Conservation (phyloP, 345 rosid genomes). For the Anacardium occidentale region DNA sequence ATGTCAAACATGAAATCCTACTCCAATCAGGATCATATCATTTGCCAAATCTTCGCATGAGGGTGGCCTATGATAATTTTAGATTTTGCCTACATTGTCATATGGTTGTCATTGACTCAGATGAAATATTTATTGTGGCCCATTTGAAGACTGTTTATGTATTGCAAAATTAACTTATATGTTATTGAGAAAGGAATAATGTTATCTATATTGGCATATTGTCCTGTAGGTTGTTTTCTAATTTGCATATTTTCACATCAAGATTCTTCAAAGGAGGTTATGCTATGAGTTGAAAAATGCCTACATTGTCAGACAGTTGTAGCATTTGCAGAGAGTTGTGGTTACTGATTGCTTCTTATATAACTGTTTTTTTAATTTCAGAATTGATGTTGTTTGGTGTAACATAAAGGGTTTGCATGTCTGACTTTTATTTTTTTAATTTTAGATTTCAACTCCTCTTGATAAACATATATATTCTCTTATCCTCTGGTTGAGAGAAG, state of each 20-base stretch:
- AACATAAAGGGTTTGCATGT: no score
- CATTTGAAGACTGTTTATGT: neutral
- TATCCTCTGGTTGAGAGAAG: no score
- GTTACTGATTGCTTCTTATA: slow-evolving; percentile 14
- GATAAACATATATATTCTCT: no score
- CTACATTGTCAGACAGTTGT: slow-evolving; percentile 11
- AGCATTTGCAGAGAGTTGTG: neutral
- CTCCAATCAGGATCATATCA: no score
- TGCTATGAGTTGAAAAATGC: slow-evolving; percentile 3
- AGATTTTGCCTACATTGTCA: slow-evolving; percentile 6
- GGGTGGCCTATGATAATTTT: slow-evolving; percentile 11
- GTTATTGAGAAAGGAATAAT: neutral
- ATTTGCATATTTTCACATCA: neutral
- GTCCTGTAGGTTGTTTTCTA: neutral
- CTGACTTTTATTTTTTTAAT: no score
- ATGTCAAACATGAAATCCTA: no score
- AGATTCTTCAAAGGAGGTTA: slow-evolving; percentile 4
- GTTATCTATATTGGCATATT: neutral
- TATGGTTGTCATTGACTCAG: slow-evolving; percentile 10
- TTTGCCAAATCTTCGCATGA: neutral
- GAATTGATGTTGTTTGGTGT: neutral
- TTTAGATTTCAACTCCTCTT: no score
- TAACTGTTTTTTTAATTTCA: neutral
- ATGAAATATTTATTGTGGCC: slow-evolving; percentile 6
- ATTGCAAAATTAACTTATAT: no score